Conservation (phyloP, 768 basidiomycete species). For the Boletus eberwhitei region DNA sequence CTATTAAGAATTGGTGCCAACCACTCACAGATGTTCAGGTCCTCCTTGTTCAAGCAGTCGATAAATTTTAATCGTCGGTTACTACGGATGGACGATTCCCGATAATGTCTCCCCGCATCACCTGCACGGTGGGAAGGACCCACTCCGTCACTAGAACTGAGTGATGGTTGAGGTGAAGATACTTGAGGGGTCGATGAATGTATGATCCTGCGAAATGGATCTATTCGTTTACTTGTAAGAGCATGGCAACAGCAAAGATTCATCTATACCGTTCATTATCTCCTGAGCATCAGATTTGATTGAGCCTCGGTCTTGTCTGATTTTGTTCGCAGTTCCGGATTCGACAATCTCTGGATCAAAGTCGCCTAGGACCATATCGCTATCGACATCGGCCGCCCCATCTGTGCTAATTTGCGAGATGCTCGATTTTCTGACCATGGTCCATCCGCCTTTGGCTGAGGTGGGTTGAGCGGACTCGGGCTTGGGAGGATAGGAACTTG, state of each 20-base stretch:
- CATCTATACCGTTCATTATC: conserved; percentile 66
- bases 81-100: conserved; percentile 74
- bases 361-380: conserved; percentile 75
- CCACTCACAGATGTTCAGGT: conserved; percentile 76
- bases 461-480: conserved; percentile 39
- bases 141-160: conserved; percentile 7
- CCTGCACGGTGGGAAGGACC: conserved; percentile 18
- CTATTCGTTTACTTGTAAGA: conserved; percentile 39
- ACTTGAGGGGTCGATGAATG: conserved; percentile 25
- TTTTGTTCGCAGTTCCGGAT: conserved; percentile 34
- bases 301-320: conserved; percentile 42
- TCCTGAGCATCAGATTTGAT: conserved; percentile 70
- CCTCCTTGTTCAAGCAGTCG: conserved; percentile 69
- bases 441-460: conserved; percentile 66
- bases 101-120: conserved; percentile 56
- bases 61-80: conserved; percentile 80
- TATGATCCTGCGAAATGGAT: conserved; percentile 57
- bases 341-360: conserved; percentile 57
- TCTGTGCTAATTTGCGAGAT: conserved; percentile 26
- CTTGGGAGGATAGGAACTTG: conserved; percentile 70
- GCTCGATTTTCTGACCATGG: conserved; percentile 57
- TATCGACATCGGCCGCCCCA: conserved; percentile 52
- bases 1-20: background rate
- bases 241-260: conserved; percentile 11
- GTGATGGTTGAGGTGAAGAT: conserved; percentile 3